Conservation (phyloP, 345 rosid genomes). For the Bruguiera sexangula region DNA sequence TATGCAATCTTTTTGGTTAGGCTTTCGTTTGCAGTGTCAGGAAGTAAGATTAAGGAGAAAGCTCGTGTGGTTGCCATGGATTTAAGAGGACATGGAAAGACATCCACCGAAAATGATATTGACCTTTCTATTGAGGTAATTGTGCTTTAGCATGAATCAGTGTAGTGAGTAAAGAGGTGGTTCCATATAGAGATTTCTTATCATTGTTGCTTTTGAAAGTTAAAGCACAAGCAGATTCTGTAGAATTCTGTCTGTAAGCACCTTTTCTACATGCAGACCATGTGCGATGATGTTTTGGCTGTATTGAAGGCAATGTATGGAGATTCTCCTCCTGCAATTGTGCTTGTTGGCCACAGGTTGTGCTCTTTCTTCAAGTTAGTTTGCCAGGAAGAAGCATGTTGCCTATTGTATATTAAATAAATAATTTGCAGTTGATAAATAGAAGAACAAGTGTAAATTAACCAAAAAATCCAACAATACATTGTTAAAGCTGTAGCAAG, state of each 20-base stretch:
- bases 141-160: neutral
- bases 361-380: neutral
- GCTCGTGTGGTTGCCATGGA: conserved; percentile 86
- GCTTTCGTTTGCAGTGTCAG: conserved; percentile 79
- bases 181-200: neutral
- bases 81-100: conserved; percentile 93
- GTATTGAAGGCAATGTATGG: conserved; percentile 81
- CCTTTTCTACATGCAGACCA: conserved; percentile 59
- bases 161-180: neutral
- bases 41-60: conserved; percentile 82
- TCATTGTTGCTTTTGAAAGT: neutral
- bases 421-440: neutral
- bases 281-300: conserved; percentile 81
- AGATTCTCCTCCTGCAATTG: conserved; percentile 83
- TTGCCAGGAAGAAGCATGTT: neutral
- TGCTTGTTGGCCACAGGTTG: conserved; percentile 96
- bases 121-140: conserved; percentile 85
- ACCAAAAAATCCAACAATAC: neutral
- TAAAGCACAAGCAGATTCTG: neutral
- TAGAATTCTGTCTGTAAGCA: neutral
- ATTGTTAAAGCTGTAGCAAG: too few species aligned
- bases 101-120: conserved; percentile 70
- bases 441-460: neutral
- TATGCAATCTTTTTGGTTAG: conserved; percentile 32
- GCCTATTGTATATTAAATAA: neutral